Conservation (phyloP, 2,329 filamentous ascomycete genomes). For the Ustulina deusta region DNA sequence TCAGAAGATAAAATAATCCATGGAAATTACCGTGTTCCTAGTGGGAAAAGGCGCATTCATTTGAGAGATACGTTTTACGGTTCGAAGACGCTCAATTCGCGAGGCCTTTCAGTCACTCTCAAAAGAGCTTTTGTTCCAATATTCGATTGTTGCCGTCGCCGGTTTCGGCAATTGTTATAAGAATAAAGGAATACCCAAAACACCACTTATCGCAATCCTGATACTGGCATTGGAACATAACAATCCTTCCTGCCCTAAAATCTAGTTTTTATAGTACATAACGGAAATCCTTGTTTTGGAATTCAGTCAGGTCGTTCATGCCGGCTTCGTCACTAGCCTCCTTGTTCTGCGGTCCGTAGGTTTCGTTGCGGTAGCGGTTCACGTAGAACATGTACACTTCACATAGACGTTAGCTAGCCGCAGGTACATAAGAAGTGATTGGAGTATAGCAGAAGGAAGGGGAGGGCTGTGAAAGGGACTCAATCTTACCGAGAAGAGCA, state of each 20-base stretch:
- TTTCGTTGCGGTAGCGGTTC: constrained; percentile 50
- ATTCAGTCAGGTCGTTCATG: constrained; percentile 57
- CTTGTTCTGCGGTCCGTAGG: constrained; percentile 53
- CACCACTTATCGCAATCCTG: too few species aligned
- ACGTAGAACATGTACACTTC: constrained; percentile 7
- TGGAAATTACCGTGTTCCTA: not conserved
- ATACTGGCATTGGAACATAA: not conserved
- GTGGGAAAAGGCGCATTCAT: not conserved
- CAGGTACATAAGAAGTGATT: not conserved
- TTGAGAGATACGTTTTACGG: not conserved
- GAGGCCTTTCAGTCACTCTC: not conserved
- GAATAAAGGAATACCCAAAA: not conserved
- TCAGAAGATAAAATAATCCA: not conserved
- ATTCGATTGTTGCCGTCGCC: not conserved
- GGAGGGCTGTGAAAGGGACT: not conserved
- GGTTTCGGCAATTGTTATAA: not conserved
- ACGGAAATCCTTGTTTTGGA: constrained; percentile 58
- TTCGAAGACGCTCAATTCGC: not conserved
- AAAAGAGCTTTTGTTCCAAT: constrained; percentile 1
- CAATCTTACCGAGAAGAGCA: not conserved
- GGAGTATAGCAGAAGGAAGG: not conserved
- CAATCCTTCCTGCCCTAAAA: not conserved
- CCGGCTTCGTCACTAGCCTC: constrained; percentile 53
- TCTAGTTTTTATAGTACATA: constrained; percentile 48
- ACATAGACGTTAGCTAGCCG: not conserved